Evolutionary conservation across 2,329 filamentous ascomycete species (phyloP).

Genomic region (Calonectria naviculata): DNA sequence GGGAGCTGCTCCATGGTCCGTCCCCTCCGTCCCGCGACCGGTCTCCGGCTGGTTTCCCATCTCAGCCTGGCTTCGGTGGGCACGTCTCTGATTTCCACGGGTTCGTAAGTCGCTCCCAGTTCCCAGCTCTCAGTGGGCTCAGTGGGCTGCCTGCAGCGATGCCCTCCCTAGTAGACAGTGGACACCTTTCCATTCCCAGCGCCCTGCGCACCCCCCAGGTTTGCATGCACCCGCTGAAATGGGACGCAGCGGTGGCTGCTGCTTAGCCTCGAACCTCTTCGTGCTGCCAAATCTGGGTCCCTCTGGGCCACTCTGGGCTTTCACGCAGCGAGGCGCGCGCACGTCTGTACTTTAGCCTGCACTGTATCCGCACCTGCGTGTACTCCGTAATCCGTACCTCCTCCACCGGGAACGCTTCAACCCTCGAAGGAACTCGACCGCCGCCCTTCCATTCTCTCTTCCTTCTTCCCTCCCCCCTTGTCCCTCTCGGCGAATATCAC

Average conservation of each 20-base stretch:
- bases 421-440: conserved; percentile 12
- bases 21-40: conserved; percentile 5
- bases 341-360: not conserved
- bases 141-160: conserved; percentile 6
- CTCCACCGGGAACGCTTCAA: conserved; percentile 18
- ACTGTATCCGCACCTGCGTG: not conserved
- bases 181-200: conserved; percentile 18
- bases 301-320: conserved; percentile 3
- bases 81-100: not conserved
- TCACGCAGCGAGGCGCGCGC: not conserved
- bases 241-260: conserved; percentile 7
- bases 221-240: conserved; percentile 2
- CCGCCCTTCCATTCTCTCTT: conserved; percentile 15
- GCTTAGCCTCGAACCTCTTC: conserved; percentile 25
- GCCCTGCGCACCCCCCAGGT: conserved; percentile 1
- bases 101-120: not conserved
- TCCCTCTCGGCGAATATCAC: conserved; percentile 29
- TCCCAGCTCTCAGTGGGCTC: conserved; percentile 7
- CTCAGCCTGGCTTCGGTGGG: conserved; percentile 13
- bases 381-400: conserved; percentile 5
- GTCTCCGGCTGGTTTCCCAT: conserved; percentile 9
- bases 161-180: conserved; percentile 4
- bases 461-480: conserved; percentile 9
- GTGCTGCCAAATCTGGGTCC: conserved; percentile 1
- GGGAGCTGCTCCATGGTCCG: conserved; percentile 7